Base-by-base conservation (phyloP, 768 basidiomycete species). In the Russula earlei region DNA sequence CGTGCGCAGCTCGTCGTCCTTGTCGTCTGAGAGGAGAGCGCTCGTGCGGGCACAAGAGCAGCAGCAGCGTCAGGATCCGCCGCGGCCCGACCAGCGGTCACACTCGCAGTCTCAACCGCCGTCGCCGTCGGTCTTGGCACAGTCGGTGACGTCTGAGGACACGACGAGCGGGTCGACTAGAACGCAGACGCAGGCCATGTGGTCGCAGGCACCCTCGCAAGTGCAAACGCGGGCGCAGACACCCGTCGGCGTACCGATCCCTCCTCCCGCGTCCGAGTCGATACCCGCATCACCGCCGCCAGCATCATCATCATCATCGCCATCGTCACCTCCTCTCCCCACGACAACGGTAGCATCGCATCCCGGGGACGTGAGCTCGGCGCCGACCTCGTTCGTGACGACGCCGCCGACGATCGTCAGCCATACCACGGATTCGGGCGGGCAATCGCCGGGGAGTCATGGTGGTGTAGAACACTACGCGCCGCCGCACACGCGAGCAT, bases 371-470 rank as follows among this genome's bases (percentile, higher is more conserved):
- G 75, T 87, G 64, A 86, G 85, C 67, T 84, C 83, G 0, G 85
- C 85, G 12, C 75, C 79, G 3, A 75, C 75, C 56, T 87, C 85
- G 54, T 84, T 86, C 61, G 75, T 87, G 20, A 85, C 85, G 5
- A 77, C 79, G 17, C 75, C 86, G 40, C 75, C 77, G 45, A 84
- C 83, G 7, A 66, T 83, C 11, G 75, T 75, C 25, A 46, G 56
- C 15, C 78, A 79, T 22, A 77, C 64, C 31, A 82, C 82, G 17
- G 82, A 79, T 42, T 74, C 76, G 52, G 75, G 77, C 51, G 75
- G 71, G 33, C 68, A 69, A 22, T 76, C 74, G 36, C 71, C 75
- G 17, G 67, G 73, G 45, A 81, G 77, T 64, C 80, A 77, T 79
- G 74, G 72, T 27, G 74, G 70, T 24, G 52, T 68, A 29, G 68